phyloP scores from a whole-genome alignment of 2,329 filamentous ascomycete genomes.

The Amauroascus verrucosus region DNA sequence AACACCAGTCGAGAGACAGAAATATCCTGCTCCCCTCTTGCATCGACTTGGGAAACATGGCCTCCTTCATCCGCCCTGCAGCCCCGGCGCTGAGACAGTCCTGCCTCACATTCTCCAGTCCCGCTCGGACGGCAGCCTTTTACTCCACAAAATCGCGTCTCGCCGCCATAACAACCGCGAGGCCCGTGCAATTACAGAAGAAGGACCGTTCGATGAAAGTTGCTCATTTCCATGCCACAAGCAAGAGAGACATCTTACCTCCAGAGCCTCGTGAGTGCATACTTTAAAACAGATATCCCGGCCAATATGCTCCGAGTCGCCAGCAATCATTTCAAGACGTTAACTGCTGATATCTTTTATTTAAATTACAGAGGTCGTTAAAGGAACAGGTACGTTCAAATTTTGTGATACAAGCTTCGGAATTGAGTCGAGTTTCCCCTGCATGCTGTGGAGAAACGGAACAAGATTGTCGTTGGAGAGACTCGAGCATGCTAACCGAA shows the following conservation, averaged over 20 bases:
- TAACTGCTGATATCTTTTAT: slow-evolving; percentile 7
- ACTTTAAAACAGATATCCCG: slow-evolving; percentile 10
- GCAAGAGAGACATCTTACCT: slow-evolving; percentile 65
- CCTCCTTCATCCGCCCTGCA: slow-evolving; percentile 33
- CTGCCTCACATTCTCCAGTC: slow-evolving; percentile 27
- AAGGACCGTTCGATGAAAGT: slow-evolving; percentile 41
- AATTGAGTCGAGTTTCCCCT: neutral
- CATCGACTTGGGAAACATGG: slow-evolving; percentile 24
- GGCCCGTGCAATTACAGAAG: slow-evolving; percentile 22
- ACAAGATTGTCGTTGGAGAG: neutral
- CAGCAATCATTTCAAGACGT: neutral
- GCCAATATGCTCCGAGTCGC: slow-evolving; percentile 42
- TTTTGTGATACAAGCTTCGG: too few relatives aligned
- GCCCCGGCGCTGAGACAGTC: slow-evolving; percentile 28
- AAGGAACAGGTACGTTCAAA: slow-evolving; percentile 57
- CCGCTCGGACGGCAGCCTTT: slow-evolving; percentile 18
- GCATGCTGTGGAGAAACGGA: too few relatives aligned
- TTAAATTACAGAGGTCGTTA: slow-evolving; percentile 51
- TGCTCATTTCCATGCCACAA: slow-evolving; percentile 79
- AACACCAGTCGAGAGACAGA: neutral
- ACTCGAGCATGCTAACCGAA: slow-evolving; percentile 10
- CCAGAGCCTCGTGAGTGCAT: slow-evolving; percentile 66
- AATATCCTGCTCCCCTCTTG: too few relatives aligned
- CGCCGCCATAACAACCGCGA: slow-evolving; percentile 13
- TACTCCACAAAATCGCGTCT: slow-evolving; percentile 20